Base-by-base conservation (phyloP, 176 grass and related monocot species). In the Tillandsia fasciculata region DNA sequence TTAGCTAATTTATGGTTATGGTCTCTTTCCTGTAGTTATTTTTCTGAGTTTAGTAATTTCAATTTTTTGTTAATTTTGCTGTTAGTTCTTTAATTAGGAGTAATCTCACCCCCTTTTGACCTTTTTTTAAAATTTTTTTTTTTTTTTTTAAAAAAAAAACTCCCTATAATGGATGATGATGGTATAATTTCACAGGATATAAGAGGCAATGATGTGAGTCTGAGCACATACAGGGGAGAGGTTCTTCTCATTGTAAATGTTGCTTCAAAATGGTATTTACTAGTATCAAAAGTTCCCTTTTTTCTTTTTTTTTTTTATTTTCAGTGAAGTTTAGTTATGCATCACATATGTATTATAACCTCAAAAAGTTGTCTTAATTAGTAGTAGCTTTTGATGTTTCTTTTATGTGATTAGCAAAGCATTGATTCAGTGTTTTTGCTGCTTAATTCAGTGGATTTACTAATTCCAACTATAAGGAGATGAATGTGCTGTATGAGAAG, bases 221-320 rank as follows among this genome's bases (percentile, higher is more conserved):
- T 91, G 22, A 72, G 82, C 85, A 67, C 67, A 24, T 96, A 82
- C 74, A 80, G 84, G 66, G 91, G 85, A 63, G 91, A 96, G 81
- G 80, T 88, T 69, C 85, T 96, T 59, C 82, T 96, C 52, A 84
- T 91, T 70, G 88, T 96, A 59, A 96, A 96, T 64, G 91, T 96
- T 54, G 91, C 91, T 59, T 96, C 91, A 1, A 53, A 84, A 69
- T 96, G 91, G 91, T 90, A 84, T 61, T 12, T 12, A 11, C 63
- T 59, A 72, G 27, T 26, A 76, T 68, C 52, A 23, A 58, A 20
- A n/a, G 11, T 58, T 79, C 15, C 2, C 17, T 69, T 22, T 65
- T 15, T 67, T 48, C 1, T 26, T 20, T 20, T 26, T 20, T 20
- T 26, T 8, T 71, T 51, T 11, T 1, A 6, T 7, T 42, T 42